phyloP scores from a whole-genome alignment of 306 rosid species.

The Psophocarpus tetragonolobus region DNA sequence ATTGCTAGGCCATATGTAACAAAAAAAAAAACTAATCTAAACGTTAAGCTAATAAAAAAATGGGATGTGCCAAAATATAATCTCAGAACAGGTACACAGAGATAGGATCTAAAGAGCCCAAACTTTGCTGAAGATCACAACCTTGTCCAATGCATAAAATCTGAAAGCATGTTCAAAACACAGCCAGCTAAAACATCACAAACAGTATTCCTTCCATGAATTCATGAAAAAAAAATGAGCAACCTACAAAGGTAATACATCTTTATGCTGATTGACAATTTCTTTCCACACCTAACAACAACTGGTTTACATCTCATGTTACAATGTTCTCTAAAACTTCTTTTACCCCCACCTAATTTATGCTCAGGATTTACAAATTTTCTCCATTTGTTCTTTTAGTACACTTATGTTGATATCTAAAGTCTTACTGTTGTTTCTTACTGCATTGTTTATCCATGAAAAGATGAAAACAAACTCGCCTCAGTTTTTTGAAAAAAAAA shows the following conservation, averaged over 20 bases:
- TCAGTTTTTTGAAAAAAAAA: too few species aligned
- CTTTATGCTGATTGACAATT: background rate
- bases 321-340: background rate
- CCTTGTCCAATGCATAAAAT: too few species aligned
- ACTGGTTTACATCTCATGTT: too few species aligned
- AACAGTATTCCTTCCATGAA: background rate
- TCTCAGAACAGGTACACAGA: too few species aligned
- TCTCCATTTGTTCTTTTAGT: background rate
- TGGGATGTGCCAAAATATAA: too few species aligned
- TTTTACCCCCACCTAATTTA: background rate
- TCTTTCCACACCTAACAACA: too few species aligned
- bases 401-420: background rate
- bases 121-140: too few species aligned
- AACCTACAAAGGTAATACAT: background rate
- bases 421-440: background rate
- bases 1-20: too few species aligned
- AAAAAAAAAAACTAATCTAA: too few species aligned
- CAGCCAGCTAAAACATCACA: background rate
- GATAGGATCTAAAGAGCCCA: too few species aligned
- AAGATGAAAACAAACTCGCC: background rate
- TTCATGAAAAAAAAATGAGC: background rate
- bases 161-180: background rate
- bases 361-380: background rate
- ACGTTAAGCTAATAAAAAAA: too few species aligned
- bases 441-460: background rate